These are phyloP conservation scores for Rickenella mellea DNA, from an alignment of 768 basidiomycete genomes.

Conservation along the genomic window DNA sequence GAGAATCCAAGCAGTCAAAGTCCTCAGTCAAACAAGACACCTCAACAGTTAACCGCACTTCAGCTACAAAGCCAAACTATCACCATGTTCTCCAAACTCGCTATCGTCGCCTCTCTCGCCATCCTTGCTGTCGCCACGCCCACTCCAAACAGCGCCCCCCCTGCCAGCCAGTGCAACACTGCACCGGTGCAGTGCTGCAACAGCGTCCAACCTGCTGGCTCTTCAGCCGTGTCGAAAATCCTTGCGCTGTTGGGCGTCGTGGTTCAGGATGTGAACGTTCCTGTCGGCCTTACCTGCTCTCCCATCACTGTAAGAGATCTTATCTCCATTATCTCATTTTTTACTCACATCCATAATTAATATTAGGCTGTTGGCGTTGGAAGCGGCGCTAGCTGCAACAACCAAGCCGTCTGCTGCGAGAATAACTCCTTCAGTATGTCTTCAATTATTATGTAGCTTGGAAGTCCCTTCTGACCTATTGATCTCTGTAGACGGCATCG, in stretches of 20 bases:
- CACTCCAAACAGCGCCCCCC: conserved; percentile 1
- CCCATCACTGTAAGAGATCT: conserved; percentile 10
- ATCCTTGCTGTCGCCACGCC: conserved; percentile 13
- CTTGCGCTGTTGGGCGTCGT: conserved; percentile 10
- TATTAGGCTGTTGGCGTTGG: background rate
- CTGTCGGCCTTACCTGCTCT: conserved; percentile 12
- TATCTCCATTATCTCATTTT: background rate
- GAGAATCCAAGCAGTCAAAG: too few species aligned
- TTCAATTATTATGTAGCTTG: too few species aligned
- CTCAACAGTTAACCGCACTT: background rate
- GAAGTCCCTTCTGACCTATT: background rate
- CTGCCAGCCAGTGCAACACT: conserved; percentile 23
- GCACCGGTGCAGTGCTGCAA: conserved; percentile 22
- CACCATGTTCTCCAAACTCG: conserved; percentile 8
- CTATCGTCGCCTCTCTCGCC: conserved; percentile 7
- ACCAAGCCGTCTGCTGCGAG: conserved; percentile 17
- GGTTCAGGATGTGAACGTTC: conserved; percentile 9
- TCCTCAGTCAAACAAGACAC: background rate
- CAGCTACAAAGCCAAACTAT: background rate
- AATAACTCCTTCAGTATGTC: conserved; percentile 17
- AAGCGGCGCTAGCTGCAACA: background rate
- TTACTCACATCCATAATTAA: background rate
- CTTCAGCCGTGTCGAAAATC: conserved; percentile 5
- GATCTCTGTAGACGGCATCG: conserved; percentile 11
- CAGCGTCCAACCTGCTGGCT: conserved; percentile 13